Base-by-base conservation (phyloP, 2,329 filamentous ascomycete genomes). In the Ploettnerulaceae sp. region DNA sequence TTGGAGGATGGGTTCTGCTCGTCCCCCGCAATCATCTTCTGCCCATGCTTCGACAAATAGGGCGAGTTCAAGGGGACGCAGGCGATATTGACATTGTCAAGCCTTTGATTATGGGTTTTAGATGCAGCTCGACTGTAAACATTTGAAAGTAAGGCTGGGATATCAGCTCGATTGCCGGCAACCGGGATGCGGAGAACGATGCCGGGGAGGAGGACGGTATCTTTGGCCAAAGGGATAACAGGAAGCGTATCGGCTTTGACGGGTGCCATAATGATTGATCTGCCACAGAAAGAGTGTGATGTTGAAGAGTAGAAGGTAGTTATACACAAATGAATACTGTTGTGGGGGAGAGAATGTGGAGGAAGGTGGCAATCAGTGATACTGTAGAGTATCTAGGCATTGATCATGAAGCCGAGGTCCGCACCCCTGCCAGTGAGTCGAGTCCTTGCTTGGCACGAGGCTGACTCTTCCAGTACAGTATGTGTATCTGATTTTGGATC, bases 61-160 rank as follows among this genome's bases (percentile, higher is more conserved):
- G 84, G 82, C 39, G 88, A 93, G 54, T 75, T 83, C 50, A 96
- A 73, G 15, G 93, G 93, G 45, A 97, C 82, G 66, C 91, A 97
- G 43, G 86, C 89, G 55, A 97, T 82, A 7, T 86, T 82, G 57
- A 95, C 81, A 56, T 74, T 72, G 56, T 82, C 77, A 61, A 83
- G 73, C 53, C 77, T 72, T 56, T 81, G 74, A 52, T 75, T 77
- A 21, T 81, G 77, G 56, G 83, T 78, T 59, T 82, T 83, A 31
- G 79, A 77, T 25, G 85, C 75, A 21, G 83, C 82, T 57, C 82
- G 81, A 60, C 86, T 86, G 68, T 95, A 91, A 50, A 95, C 79
- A 57, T 84, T 83, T 15, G 89, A 86, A 47, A 98, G 81, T 34
- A 97, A 79, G 40, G 91, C 86, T 43, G 89, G 84, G 56, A 97